phyloP scores from a whole-genome alignment of 768 basidiomycete genomes.

The Russula olivacea region DNA sequence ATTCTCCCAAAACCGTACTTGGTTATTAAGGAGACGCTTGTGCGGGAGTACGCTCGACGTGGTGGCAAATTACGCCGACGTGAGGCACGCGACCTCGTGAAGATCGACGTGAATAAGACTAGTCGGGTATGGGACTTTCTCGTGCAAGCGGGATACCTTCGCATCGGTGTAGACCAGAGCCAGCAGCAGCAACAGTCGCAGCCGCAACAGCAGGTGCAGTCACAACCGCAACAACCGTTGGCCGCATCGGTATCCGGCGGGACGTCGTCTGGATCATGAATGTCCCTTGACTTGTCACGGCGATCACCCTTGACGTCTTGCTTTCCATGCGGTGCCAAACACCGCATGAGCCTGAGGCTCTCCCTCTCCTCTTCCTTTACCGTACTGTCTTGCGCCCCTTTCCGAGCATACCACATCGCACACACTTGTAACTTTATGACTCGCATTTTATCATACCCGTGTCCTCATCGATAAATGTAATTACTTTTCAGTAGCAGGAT shows the following conservation, averaged over 20 bases:
- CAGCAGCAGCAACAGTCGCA: conserved; percentile 43
- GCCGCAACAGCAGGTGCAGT: not conserved
- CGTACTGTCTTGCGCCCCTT: not conserved
- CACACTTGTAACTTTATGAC: conserved; percentile 27
- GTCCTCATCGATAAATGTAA: conserved; percentile 14
- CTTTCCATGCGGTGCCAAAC: not conserved
- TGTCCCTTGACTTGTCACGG: not conserved
- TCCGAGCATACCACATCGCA: conserved; percentile 6
- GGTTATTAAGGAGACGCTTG: conserved; percentile 89
- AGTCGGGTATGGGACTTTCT: conserved; percentile 91
- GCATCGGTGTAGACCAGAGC: conserved; percentile 39
- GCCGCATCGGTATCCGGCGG: conserved; percentile 11
- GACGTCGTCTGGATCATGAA: conserved; percentile 17
- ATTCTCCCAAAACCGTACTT: conserved; percentile 95
- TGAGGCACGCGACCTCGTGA: conserved; percentile 85
- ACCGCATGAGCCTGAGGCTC: not conserved
- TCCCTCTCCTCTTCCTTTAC: not conserved
- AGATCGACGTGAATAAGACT: conserved; percentile 91
- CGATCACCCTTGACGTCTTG: not conserved
- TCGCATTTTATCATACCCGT: conserved; percentile 22
- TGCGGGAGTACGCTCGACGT: conserved; percentile 87
- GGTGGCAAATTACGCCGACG: conserved; percentile 83
- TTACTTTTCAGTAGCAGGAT: conserved; percentile 7
- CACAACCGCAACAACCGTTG: conserved; percentile 10
- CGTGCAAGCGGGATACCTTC: conserved; percentile 76